Percentiles rank a stretch among this genome's conserved stretches.
phyloP scores from a whole-genome alignment of 2,329 filamentous ascomycete species.

The Pseudogymnoascus sp. region DNA sequence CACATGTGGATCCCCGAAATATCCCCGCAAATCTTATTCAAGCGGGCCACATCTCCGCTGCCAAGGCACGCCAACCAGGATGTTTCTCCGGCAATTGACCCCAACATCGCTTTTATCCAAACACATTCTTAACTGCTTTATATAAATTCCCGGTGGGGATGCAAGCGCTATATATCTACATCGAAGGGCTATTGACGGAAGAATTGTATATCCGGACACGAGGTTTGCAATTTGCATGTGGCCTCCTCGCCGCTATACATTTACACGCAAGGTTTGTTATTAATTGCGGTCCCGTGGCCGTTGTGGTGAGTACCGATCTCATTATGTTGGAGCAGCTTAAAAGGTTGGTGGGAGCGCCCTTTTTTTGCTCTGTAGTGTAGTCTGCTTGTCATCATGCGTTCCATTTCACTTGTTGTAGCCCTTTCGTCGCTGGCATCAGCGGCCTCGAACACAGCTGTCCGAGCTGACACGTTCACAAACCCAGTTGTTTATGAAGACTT shows the following conservation, averaged over 20 bases:
- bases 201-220: neutral
- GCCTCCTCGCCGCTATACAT: neutral
- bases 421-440: slow-evolving; percentile 1
- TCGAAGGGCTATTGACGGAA: neutral
- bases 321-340: neutral
- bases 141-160: neutral
- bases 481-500: slow-evolving; percentile 49
- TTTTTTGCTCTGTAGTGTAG: neutral
- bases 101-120: neutral
- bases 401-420: neutral
- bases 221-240: neutral
- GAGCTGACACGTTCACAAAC: slow-evolving; percentile 28
- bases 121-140: neutral
- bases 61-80: slow-evolving; percentile 2
- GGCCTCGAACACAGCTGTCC: neutral
- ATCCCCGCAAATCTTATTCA: neutral
- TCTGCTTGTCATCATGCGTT: neutral
- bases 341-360: neutral
- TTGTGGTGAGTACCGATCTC: neutral
- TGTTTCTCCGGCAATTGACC: neutral
- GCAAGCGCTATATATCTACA: neutral
- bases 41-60: neutral
- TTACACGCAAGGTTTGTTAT: neutral
- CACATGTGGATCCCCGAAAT: neutral
- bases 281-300: neutral